Evolutionary conservation across 768 basidiomycete species (phyloP).

Genomic region (Favolaschia claudopus): DNA sequence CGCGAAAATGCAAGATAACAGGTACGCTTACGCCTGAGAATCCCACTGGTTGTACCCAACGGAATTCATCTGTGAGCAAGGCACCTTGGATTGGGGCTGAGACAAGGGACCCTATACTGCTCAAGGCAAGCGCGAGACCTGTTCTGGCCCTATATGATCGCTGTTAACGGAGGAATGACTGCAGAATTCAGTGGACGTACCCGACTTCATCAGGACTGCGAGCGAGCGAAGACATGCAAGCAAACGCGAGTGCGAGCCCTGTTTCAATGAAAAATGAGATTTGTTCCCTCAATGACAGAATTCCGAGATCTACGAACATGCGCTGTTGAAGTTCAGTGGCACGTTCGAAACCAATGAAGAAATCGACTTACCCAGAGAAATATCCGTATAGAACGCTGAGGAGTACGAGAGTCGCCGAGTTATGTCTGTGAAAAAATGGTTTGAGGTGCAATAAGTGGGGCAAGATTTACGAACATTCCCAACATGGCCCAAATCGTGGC

Average conservation of each 20-base stretch:
- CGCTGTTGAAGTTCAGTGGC: background rate
- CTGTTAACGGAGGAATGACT: background rate
- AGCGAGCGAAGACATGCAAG: conserved; percentile 38
- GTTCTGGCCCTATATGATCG: conserved; percentile 41
- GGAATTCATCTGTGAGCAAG: conserved; percentile 37
- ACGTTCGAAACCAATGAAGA: background rate
- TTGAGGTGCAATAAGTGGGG: background rate
- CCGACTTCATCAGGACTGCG: conserved; percentile 42
- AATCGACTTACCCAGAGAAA: conserved; percentile 49
- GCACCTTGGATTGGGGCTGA: conserved; percentile 45
- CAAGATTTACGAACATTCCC: conserved; percentile 38
- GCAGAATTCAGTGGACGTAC: conserved; percentile 28
- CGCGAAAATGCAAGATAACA: background rate
- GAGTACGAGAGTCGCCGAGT: conserved; percentile 42
- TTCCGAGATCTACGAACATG: background rate
- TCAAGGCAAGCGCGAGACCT: conserved; percentile 43
- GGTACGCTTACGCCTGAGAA: conserved; percentile 41
- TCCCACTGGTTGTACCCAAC: conserved; percentile 42
- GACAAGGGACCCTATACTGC: conserved; percentile 41
- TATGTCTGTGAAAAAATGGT: conserved; percentile 33
- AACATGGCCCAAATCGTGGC: conserved; percentile 48
- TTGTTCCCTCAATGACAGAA: too few species aligned
- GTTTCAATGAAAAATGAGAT: background rate
- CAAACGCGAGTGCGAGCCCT: conserved; percentile 44
- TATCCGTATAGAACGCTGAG: conserved; percentile 57